Base-by-base conservation (phyloP, 257 asterid genomes). In the Forsythia suspensa region DNA sequence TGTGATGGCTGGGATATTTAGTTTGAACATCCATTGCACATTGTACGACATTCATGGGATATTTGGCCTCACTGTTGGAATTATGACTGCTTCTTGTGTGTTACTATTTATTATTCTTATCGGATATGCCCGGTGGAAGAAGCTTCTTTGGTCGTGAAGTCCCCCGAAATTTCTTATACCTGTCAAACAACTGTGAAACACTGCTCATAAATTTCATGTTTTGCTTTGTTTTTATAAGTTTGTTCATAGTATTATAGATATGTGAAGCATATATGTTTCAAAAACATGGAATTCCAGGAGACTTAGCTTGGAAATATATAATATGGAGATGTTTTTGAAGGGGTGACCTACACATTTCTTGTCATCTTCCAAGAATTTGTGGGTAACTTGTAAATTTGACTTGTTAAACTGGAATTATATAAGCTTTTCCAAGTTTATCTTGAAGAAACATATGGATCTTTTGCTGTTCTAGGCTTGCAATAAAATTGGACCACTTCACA, bases 101-200 rank as follows among this genome's bases (percentile, higher is more conserved):
- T 3, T 88, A 69, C 65, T 94, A 29, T 94, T 91, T 84, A 13
- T 92, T 61, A 77, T 94, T 67, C 79, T 92, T 63, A 51, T 90
- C 38, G 94, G 91, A 40, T 92, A 92, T 65, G 97, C 97, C 12
- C 85, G 93, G 76, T 91, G 96, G 92, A 94, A 92, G 92, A 94
- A 94, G 90, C 94, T 94, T 72, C 90, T 94, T 77, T 93, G 98
- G 18, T 86, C 91, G 66, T 92, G 82, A 85, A 69, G 71, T 29
- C 65, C 83, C 74, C 71, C 7, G n/a, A 13, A 13, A 48, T n/a
- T 6, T 13, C 57, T 13, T 11, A 4, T 48, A 48, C n/a, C 2
- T 48, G 57, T 48, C 57, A 48, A 48, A 43, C 13, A 15, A 4
- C n/a, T 12, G 2, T 1, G 6, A 29, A 29, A 46, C 6, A 44